phyloP scores from a whole-genome alignment of 2,329 filamentous ascomycete species.

The Chaetomium sp. region DNA sequence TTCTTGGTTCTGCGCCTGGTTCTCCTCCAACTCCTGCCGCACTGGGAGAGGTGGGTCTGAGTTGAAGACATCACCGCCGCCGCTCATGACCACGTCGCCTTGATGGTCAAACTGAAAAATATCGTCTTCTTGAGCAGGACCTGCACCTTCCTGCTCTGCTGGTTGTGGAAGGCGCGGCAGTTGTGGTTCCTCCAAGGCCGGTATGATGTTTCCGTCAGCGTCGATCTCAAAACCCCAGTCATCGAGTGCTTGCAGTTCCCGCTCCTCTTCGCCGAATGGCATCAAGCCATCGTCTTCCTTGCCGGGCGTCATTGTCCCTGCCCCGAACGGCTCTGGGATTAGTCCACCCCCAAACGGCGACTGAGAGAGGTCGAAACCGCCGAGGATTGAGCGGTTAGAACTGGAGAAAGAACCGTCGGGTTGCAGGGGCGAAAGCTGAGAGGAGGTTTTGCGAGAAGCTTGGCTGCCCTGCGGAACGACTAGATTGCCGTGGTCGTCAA shows the following conservation, averaged over 20 bases:
- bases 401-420: conserved; percentile 28
- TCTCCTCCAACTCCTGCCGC: not conserved
- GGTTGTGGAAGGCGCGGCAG: conserved; percentile 45
- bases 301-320: conserved; percentile 22
- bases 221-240: conserved; percentile 55
- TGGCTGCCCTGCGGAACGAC: conserved; percentile 42
- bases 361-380: conserved; percentile 29
- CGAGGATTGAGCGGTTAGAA: conserved; percentile 29
- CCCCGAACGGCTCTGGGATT: conserved; percentile 26
- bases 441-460: conserved; percentile 43
- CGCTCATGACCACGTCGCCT: conserved; percentile 43
- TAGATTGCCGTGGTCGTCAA: conserved; percentile 43
- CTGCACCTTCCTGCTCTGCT: conserved; percentile 9
- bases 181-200: conserved; percentile 47
- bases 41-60: conserved; percentile 32
- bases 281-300: conserved; percentile 38
- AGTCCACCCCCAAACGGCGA: conserved; percentile 31
- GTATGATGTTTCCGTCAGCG: conserved; percentile 53
- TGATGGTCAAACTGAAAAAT: conserved; percentile 31
- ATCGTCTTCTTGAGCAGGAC: conserved; percentile 21
- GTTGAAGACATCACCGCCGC: conserved; percentile 44
- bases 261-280: conserved; percentile 45
- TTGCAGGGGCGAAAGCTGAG: conserved; percentile 51
- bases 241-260: conserved; percentile 39
- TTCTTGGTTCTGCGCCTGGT: conserved; percentile 25